Conservation (phyloP, 108 stramenopile species). For the Fragilariopsis cylindrus region DNA sequence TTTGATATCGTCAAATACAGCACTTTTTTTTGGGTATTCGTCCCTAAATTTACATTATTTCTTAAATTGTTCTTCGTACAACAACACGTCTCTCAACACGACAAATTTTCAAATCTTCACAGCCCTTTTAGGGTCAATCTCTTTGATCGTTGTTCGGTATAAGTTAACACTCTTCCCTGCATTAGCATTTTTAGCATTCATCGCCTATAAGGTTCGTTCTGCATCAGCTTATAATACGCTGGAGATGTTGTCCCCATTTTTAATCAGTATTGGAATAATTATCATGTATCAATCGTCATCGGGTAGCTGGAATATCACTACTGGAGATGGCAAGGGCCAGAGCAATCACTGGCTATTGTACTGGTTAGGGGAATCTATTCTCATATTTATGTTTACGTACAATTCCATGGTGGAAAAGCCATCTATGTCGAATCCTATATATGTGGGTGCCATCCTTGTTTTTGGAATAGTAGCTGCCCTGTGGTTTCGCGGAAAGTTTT, state of each 20-base stretch:
- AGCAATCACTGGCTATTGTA: slow-evolving; percentile 34
- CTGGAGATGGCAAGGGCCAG: slow-evolving; percentile 6
- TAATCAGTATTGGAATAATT: slow-evolving; percentile 65
- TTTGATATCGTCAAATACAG: no score
- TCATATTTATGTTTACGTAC: slow-evolving; percentile 75
- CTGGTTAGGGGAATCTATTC: slow-evolving; percentile 76
- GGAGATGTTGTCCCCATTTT: slow-evolving; percentile 61
- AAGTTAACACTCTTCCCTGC: slow-evolving; percentile 50
- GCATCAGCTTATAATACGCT: not conserved
- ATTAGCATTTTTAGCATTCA: slow-evolving; percentile 51
- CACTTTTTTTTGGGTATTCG: not conserved
- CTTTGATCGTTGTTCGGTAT: slow-evolving; percentile 63
- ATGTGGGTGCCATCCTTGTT: slow-evolving; percentile 2
- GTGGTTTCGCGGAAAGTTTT: slow-evolving; percentile 82
- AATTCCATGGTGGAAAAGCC: slow-evolving; percentile 48
- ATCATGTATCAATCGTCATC: slow-evolving; percentile 56
- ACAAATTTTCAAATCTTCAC: not conserved
- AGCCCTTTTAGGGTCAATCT: slow-evolving; percentile 65
- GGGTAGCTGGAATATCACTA: slow-evolving; percentile 3
- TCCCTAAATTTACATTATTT: no score
- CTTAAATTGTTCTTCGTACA: no score
- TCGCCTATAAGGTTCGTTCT: slow-evolving; percentile 55
- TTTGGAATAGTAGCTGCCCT: slow-evolving; percentile 52
- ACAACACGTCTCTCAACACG: no score
- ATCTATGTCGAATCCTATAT: slow-evolving; percentile 3